Evolutionary conservation across 305 asterid genomes (phyloP).

Genomic region (Fraxinus dipetala): DNA sequence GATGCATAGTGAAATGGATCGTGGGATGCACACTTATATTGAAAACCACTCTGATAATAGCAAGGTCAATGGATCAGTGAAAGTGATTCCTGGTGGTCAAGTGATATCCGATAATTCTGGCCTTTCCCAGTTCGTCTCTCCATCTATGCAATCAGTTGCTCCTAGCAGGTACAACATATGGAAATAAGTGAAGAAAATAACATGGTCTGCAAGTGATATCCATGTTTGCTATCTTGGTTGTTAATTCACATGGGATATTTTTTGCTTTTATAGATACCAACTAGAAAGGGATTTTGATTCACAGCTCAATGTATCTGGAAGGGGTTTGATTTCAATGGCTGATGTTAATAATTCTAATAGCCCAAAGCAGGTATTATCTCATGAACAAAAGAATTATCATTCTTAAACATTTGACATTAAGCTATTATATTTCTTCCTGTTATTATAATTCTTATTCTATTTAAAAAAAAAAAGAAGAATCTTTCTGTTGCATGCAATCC

Average conservation of each 20-base stretch:
- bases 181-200: slow-evolving; percentile 3
- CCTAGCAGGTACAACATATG: slow-evolving; percentile 56
- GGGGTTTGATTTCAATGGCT: slow-evolving; percentile 50
- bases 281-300: slow-evolving; percentile 40
- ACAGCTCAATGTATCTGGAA: slow-evolving; percentile 46
- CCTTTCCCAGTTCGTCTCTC: slow-evolving; percentile 50
- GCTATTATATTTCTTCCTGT: background rate
- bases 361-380: slow-evolving; percentile 66
- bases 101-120: slow-evolving; percentile 44
- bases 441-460: background rate
- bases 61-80: slow-evolving; percentile 50
- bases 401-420: background rate
- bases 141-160: slow-evolving; percentile 47
- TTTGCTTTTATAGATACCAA: slow-evolving; percentile 49
- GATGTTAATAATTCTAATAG: slow-evolving; percentile 49
- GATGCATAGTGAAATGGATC: slow-evolving; percentile 41
- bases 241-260: slow-evolving; percentile 2
- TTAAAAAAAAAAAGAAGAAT: background rate
- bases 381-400: slow-evolving; percentile 3
- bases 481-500: slow-evolving; percentile 12
- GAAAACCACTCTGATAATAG: slow-evolving; percentile 38
- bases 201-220: slow-evolving; percentile 8
- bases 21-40: slow-evolving; percentile 29
- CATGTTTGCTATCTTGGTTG: slow-evolving; percentile 12
- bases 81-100: slow-evolving; percentile 49